Percentiles rank a stretch among this genome's conserved stretches.
Conservation (phyloP, 495 filamentous ascomycete species). For the Geoglossum glabrum region DNA sequence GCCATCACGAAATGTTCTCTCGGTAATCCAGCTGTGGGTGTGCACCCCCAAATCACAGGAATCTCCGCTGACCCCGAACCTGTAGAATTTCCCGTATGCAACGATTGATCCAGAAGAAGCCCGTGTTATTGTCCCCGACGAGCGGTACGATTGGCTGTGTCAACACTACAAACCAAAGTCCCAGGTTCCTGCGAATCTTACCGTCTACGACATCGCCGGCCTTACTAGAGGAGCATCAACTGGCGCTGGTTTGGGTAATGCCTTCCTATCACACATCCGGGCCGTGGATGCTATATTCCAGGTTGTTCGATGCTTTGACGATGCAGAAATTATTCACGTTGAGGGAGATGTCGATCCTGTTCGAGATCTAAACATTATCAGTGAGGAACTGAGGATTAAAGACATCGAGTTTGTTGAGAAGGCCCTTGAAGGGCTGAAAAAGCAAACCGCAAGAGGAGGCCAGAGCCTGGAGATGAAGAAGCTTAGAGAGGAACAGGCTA, state of each 20-base stretch:
- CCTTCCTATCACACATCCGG: conserved; percentile 96
- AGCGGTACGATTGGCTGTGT: conserved; percentile 86
- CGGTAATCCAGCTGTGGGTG: conserved; percentile 79
- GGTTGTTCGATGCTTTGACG: conserved; percentile 96
- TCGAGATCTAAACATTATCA: conserved; percentile 90
- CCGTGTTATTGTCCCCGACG: conserved; percentile 92
- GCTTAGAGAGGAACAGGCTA: conserved; percentile 83
- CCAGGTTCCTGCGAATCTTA: conserved; percentile 84
- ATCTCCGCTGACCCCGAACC: conserved; percentile 5
- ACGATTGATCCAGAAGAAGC: conserved; percentile 99
- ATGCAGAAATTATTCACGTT: conserved; percentile 98
- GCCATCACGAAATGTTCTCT: conserved; percentile 95
- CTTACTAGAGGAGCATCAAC: conserved; percentile 91
- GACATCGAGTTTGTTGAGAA: conserved; percentile 99
- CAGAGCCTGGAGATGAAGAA: conserved; percentile 98
- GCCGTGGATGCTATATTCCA: conserved; percentile 99
- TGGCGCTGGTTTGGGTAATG: conserved; percentile 91
- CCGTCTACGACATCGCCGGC: conserved; percentile 98
- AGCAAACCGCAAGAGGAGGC: conserved; percentile 83
- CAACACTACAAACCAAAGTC: conserved; percentile 96
- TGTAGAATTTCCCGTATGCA: conserved; percentile 90
- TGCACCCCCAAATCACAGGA: neutral
- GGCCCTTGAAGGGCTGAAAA: conserved; percentile 68
- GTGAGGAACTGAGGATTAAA: conserved; percentile 89
- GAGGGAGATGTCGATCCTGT: conserved; percentile 94